These are phyloP conservation scores for Tolypocladium guangdongense DNA, from an alignment of 2,329 filamentous ascomycete genomes.

Conservation along the genomic window DNA sequence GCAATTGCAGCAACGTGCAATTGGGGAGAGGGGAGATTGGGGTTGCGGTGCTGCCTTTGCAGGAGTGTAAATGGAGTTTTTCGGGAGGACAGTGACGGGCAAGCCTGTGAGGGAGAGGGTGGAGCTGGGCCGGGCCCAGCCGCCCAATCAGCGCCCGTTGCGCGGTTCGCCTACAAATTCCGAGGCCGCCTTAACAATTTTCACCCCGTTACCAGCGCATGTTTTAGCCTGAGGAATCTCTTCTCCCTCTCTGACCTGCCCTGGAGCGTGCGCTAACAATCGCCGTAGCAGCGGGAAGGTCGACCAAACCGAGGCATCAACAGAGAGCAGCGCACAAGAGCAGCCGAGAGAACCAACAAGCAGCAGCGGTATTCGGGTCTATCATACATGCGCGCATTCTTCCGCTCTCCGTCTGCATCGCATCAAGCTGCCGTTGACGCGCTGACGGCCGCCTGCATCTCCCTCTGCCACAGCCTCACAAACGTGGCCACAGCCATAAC, in stretches of 20 bases:
- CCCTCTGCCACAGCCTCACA: constrained; percentile 6
- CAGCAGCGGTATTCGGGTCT: background rate
- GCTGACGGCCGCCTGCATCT: constrained; percentile 1
- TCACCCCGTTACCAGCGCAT: constrained; percentile 6
- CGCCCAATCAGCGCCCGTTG: constrained; percentile 23
- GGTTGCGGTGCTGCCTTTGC: constrained; percentile 37
- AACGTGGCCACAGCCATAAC: constrained; percentile 29
- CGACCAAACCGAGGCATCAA: background rate
- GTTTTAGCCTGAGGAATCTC: constrained; percentile 7
- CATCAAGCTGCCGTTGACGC: background rate
- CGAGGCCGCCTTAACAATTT: constrained; percentile 27
- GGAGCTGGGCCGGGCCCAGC: constrained; percentile 21
- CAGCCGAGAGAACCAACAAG: background rate
- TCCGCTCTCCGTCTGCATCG: background rate
- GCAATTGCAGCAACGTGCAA: constrained; percentile 55
- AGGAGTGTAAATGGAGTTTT: constrained; percentile 34
- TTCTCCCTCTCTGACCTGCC: background rate
- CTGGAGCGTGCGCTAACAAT: background rate
- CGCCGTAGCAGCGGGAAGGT: background rate
- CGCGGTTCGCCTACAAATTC: constrained; percentile 28
- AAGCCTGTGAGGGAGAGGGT: constrained; percentile 31
- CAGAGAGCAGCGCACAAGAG: too few relatives aligned
- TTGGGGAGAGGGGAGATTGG: constrained; percentile 52
- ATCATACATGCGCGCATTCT: background rate
- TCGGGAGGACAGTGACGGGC: constrained; percentile 29